Percentiles rank a stretch among this genome's conserved stretches.
Conservation (phyloP, 2,329 filamentous ascomycete genomes). For the Fusarium palustre region DNA sequence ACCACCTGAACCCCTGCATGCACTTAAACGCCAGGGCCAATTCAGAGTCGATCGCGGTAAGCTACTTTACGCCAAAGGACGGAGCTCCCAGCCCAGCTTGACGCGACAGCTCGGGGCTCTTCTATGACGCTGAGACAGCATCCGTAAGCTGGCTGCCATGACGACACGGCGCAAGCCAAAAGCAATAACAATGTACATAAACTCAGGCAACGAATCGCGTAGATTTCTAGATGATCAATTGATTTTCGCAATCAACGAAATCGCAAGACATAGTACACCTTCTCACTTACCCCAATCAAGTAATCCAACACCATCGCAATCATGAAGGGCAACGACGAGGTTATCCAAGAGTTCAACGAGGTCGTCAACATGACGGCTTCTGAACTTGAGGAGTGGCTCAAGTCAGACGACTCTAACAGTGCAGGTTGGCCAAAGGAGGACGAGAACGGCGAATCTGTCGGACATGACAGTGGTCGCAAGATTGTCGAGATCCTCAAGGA, state of each 20-base stretch:
- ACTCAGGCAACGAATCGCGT: neutral
- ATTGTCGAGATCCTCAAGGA: conserved; percentile 72
- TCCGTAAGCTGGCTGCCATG: conserved; percentile 24
- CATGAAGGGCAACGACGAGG: conserved; percentile 48
- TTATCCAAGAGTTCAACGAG: conserved; percentile 70
- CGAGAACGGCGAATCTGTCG: conserved; percentile 69
- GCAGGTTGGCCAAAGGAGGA: conserved; percentile 71
- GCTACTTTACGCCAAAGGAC: conserved; percentile 4
- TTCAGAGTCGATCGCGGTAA: conserved; percentile 15
- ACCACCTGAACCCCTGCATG: conserved; percentile 25
- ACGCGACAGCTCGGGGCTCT: neutral
- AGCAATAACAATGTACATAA: conserved; percentile 28
- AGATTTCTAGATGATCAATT: neutral
- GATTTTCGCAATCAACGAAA: neutral
- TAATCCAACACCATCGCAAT: neutral
- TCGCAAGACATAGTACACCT: neutral
- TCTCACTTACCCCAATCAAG: neutral
- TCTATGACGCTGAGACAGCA: conserved; percentile 40
- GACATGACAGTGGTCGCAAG: conserved; percentile 72
- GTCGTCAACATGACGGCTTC: conserved; percentile 73
- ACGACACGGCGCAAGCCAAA: conserved; percentile 33
- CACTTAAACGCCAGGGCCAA: conserved; percentile 28
- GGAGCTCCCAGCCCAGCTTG: conserved; percentile 1
- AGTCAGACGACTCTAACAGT: conserved; percentile 66
- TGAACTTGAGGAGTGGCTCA: conserved; percentile 72